Evolutionary conservation across 768 basidiomycete species (phyloP).

Genomic region (Calocybe gangraenosa): DNA sequence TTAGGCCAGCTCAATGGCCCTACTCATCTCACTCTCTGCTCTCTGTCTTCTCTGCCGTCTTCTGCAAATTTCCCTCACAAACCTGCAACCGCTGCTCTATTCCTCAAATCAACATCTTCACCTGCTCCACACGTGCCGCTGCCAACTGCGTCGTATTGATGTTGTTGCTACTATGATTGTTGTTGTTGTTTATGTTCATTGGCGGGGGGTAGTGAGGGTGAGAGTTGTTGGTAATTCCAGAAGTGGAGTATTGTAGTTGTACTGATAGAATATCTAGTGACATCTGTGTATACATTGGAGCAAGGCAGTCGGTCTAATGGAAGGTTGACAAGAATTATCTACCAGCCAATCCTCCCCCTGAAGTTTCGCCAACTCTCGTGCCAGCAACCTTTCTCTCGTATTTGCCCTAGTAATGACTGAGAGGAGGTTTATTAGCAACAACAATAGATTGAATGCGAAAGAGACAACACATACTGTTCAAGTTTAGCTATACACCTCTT

Average conservation of each 20-base stretch:
- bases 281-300: no score
- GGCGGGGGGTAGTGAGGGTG: no score
- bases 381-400: constrained; percentile 71
- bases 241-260: no score
- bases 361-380: constrained; percentile 63
- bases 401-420: constrained; percentile 38
- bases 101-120: constrained; percentile 18
- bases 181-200: no score
- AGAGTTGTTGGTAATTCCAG: no score
- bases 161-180: no score
- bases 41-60: constrained; percentile 16
- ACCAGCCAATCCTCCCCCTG: constrained; percentile 86
- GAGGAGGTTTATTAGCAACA: not conserved
- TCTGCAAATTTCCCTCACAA: constrained; percentile 17
- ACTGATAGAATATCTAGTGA: no score
- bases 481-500: constrained; percentile 80
- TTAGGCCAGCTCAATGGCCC: no score
- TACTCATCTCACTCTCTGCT: no score
- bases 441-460: not conserved
- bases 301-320: no score
- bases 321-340: constrained; percentile 11
- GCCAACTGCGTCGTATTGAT: no score
- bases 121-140: constrained; percentile 11
- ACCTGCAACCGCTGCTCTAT: constrained; percentile 21
- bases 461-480: constrained; percentile 48